Conservation (phyloP, 306 rosid species). For the Quillaja saponaria region DNA sequence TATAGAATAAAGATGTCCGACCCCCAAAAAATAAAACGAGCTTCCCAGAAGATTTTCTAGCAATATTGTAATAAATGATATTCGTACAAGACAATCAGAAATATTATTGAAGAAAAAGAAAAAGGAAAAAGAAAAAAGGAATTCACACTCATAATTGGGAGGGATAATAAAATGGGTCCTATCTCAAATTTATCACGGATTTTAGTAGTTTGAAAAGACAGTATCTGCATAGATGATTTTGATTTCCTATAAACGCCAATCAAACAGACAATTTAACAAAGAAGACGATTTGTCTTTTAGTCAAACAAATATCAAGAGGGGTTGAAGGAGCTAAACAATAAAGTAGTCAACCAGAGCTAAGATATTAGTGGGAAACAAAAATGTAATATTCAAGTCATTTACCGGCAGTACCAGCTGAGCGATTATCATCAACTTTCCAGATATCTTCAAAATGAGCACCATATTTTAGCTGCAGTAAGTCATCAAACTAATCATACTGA, state of each 20-base stretch:
- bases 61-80: too few relatives aligned
- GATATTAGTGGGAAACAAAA: conserved; percentile 3
- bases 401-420: conserved; percentile 44
- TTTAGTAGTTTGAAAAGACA: too few relatives aligned
- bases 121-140: neutral
- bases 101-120: neutral
- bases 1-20: neutral
- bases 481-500: conserved; percentile 42
- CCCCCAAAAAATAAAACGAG: too few relatives aligned
- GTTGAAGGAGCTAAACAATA: neutral
- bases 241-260: too few relatives aligned
- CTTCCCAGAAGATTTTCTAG: neutral
- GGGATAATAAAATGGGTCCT: too few relatives aligned
- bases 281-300: neutral
- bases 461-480: conserved; percentile 57
- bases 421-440: conserved; percentile 47
- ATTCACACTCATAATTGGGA: too few relatives aligned
- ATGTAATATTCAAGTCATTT: conserved; percentile 8
- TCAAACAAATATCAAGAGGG: neutral
- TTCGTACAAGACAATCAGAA: too few relatives aligned
- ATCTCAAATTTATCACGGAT: too few relatives aligned
- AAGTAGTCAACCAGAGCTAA: conserved; percentile 16
- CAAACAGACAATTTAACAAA: neutral
- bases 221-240: too few relatives aligned
- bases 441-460: conserved; percentile 53